Base-by-base conservation (phyloP, 2,329 filamentous ascomycete species). In the Alternaria gaisen region DNA sequence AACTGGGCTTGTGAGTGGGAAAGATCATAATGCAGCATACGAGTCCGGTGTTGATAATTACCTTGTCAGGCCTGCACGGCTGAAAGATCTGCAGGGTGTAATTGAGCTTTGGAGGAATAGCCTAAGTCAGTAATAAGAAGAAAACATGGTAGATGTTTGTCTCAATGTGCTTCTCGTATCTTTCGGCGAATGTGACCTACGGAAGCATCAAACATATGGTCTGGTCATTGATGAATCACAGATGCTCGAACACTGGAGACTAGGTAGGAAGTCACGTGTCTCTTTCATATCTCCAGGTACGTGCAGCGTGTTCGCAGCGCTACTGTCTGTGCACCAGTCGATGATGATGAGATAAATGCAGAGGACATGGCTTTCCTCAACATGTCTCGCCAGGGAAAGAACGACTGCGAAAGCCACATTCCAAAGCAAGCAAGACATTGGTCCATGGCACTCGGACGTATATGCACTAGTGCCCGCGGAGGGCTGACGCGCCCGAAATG, bases 21-120 rank as follows among this genome's bases (percentile, higher is more conserved):
- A 56, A 40, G 57, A 60, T 28, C 57, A 53, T 4, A 60, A 60
- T 20, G 57, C 57, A 18, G 57, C 57, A 12, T 60, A 60, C 40
- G 57, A 46, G 14, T 56, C 57, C 11, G 57, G 57, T 22, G 57
- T 60, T 5, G 53, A 60, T 30, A 47, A 60, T 20, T 60, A 60
- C 26, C 53, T 60, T 20, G 38, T 60, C 20, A 51, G 55, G 24
- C 57, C 57, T 18, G 34, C 57, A 36, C 28, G 41, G 24, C 28
- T 56, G 10, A 43, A 30, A 11, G 57, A 60, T 22, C n/a, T 60
- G 26, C 57, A 56, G 32, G 41, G 40, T 12, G 40, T 52, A 11
- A 46, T 60, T 20, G 44, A 43, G 40, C 26, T 34, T 24, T 60
- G 57, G 57, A 53, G 46, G 20, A n/a, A 56, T 26, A 52, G 32